Evolutionary conservation across 345 rosid genomes (phyloP).

Genomic region (Syzygium grande): DNA sequence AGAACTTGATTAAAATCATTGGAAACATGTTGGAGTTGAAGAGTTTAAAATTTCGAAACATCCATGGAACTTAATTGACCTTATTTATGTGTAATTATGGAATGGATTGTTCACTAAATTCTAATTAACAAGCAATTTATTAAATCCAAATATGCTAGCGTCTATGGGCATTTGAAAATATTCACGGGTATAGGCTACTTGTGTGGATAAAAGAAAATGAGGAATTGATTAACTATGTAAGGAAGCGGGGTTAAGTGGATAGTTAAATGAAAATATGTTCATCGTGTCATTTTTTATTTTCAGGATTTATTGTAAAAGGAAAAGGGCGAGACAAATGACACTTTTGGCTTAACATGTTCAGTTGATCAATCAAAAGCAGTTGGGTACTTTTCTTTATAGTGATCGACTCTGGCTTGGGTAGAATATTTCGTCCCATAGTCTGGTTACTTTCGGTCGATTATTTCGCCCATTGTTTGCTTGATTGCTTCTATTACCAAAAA

Average conservation of each 20-base stretch:
- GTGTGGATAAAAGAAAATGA: no score
- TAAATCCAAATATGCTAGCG: background rate
- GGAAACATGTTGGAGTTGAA: background rate
- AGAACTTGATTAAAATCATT: no score
- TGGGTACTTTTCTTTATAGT: background rate
- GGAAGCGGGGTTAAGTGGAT: no score
- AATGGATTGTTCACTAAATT: background rate
- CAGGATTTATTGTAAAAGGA: no score
- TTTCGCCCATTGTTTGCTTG: no score
- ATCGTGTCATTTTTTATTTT: no score
- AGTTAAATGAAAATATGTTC: no score
- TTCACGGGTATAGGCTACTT: no score
- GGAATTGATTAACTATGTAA: no score
- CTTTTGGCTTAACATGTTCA: background rate
- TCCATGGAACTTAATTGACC: background rate
- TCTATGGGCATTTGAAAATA: background rate
- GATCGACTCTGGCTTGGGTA: background rate
- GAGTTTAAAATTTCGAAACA: background rate
- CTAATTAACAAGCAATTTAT: background rate
- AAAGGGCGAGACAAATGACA: background rate
- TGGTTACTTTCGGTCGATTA: no score
- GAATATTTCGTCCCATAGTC: no score
- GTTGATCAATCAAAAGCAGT: background rate
- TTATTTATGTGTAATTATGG: background rate
- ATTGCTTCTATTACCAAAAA: no score